Base-by-base conservation (phyloP, 1,284 basidiomycete species). In the Naganishia liquefaciens region DNA sequence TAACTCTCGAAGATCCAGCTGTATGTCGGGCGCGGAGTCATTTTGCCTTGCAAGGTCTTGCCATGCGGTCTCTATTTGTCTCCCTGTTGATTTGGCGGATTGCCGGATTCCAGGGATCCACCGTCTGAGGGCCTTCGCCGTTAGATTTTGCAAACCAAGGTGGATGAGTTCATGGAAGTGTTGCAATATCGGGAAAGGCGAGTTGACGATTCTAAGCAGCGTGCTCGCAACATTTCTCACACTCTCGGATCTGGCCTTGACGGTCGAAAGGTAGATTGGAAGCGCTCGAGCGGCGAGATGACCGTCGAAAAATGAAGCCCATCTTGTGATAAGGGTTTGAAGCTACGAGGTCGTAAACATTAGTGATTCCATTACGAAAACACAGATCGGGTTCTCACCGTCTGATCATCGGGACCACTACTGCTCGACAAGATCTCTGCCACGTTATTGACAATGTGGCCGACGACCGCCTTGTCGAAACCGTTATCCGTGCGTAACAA, bases 251-350 rank as follows among this genome's bases (percentile, higher is more conserved):
- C 21, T 33, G 15, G 46, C 37, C 17, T 30, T 19, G 25, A 15
- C 33, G 3, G n/a, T 30, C 30, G 33, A 40, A 13, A 60, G 46
- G 19, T 49, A 60, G 33, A 30, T 33, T 15, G 55, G 40, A 23
- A 60, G 44, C 2, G 55, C 55, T 50, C 46, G 30, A 27, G 47
- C 30, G 10, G 55, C 55, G 21, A 60, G 46, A 6, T 44, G 19
- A 13, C 46, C 27, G 30, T 60, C 55, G 25, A 60, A 60, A 33
- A 49, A 60, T 39, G n/a, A 15, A 15, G 49, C 55, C 55, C 55
- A 60, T 60, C 55, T 49, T 19, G 21, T 17, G 25, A 50, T 25
- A 37, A 60, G 55, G 2, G 30, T 23, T 33, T 57, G 54, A 13
- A 46, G n/a, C 54, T 57, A 21, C 43, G 27, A 27, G 43, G 0